Conservation (phyloP, 441 rosid species). For the Syzygium malaccense region DNA sequence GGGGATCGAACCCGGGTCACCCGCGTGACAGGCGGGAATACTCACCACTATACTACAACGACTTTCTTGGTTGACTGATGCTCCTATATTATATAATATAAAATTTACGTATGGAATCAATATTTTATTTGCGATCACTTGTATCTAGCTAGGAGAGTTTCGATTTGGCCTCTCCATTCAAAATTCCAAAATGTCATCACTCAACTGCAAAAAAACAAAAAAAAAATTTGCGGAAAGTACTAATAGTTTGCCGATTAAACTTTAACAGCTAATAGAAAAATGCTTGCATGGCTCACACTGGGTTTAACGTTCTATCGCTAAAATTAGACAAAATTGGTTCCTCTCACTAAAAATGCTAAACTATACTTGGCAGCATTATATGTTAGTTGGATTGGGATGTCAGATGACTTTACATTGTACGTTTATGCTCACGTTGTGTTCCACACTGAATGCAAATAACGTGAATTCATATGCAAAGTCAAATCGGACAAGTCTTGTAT, state of each 20-base stretch:
- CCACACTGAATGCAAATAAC: too few relatives aligned
- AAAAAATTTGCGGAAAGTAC: not conserved
- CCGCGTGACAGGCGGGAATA: slow-evolving; percentile 12
- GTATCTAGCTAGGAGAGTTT: too few relatives aligned
- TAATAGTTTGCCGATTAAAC: not conserved
- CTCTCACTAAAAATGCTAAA: not conserved
- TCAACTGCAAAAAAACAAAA: not conserved
- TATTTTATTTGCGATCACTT: too few relatives aligned
- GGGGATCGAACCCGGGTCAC: slow-evolving; percentile 13
- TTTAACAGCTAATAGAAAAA: not conserved
- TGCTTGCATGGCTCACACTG: not conserved
- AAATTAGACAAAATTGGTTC: not conserved
- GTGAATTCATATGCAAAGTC: too few relatives aligned
- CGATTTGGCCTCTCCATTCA: too few relatives aligned
- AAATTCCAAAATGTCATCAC: not conserved
- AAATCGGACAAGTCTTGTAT: too few relatives aligned
- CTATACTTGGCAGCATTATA: too few relatives aligned
- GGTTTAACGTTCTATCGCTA: not conserved
- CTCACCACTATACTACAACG: slow-evolving; percentile 6
- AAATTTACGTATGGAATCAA: too few relatives aligned
- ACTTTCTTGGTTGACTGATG: fast-evolving
- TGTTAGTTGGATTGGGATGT: too few relatives aligned
- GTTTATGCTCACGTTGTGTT: too few relatives aligned
- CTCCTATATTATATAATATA: too few relatives aligned
- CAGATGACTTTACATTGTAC: too few relatives aligned